Evolutionary conservation across 2,329 filamentous ascomycete genomes (phyloP), one percentile per base, ranked within the genome.

Genomic region (Neonectria sp.): DNA sequence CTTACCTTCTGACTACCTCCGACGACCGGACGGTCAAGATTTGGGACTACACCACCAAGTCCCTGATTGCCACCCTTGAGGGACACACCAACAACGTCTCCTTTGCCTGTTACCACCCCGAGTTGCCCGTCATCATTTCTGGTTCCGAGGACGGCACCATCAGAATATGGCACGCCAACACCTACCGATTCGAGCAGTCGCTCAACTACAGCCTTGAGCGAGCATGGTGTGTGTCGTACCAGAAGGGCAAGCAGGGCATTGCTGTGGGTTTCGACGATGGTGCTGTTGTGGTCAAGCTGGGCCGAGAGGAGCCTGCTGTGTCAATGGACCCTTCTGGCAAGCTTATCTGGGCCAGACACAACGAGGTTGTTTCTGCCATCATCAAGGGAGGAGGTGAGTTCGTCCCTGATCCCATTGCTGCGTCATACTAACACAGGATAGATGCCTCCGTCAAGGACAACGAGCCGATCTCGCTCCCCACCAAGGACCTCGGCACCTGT

Each of bases 11-110:
- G 71, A 99, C 96, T 27, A 98, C 95, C 15, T 97, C 95, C 8
- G 96, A 99, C 80, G 96, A 98, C 82, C 91, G 94, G 76, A 98
- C 95, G 1, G 94, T 98, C 76, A 98, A 98, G 86, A 90, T 99
- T 62, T 99, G 96, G 95, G 96, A 99, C 80, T 98, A 99, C 86
- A 98, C 95, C 13, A 98, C 95, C 55, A 99, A 99, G 84, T 96
- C 95, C 13, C 86, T 98, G 72, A 98, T 98, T 79, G 96, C 96
- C 33, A 98, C 95, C 3, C 88, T 99, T 55, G 96, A 99, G 82
- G 96, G 96, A 31, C 96, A 99, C 82, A 97, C 95, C 33, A 97
- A 95, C 82, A 99, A 99, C 78, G 96, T 99, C 55, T 98, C 95
- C 3, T 99, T 98, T 78, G 96, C 96, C 56, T 97, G 95, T 82